phyloP scores from a whole-genome alignment of 345 rosid genomes.

The Corchorus olitorius region DNA sequence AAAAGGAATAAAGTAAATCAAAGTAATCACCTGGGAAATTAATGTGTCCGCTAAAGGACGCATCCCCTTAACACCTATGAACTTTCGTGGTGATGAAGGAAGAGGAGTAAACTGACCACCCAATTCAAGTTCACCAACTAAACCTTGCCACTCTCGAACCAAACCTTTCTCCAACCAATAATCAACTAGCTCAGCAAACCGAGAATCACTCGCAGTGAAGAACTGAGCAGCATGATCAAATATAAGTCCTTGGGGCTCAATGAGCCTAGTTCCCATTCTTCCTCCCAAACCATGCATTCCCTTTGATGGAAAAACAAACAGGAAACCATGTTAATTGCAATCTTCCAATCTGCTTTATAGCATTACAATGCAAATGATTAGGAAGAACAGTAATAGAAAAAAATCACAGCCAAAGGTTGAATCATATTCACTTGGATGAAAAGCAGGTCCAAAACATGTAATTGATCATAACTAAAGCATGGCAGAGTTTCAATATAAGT shows the following conservation, averaged over 20 bases:
- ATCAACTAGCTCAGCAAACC: slow-evolving; percentile 59
- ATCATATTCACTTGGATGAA: no score
- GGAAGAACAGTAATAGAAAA: background rate
- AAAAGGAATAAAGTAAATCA: slow-evolving; percentile 11
- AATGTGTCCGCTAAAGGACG: slow-evolving; percentile 80
- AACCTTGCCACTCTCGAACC: slow-evolving; percentile 67
- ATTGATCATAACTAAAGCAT: background rate
- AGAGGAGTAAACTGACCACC: slow-evolving; percentile 73
- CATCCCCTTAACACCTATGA: slow-evolving; percentile 81
- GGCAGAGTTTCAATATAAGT: background rate
- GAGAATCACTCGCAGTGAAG: slow-evolving; percentile 74
- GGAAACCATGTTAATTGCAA: slow-evolving; percentile 19
- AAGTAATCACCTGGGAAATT: slow-evolving; percentile 51
- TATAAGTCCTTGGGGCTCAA: slow-evolving; percentile 59
- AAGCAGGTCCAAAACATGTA: background rate
- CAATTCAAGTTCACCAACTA: slow-evolving; percentile 72
- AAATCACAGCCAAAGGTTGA: background rate
- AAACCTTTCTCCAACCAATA: slow-evolving; percentile 79
- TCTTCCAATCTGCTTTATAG: background rate
- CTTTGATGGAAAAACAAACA: slow-evolving; percentile 30
- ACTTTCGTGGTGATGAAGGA: slow-evolving; percentile 61
- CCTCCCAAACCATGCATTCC: slow-evolving; percentile 97
- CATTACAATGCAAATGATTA: background rate
- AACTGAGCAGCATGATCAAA: slow-evolving; percentile 95
- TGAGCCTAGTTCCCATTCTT: slow-evolving; percentile 84